Conservation (phyloP, 73 alveolate species). For the Paramecium pentaurelia region DNA sequence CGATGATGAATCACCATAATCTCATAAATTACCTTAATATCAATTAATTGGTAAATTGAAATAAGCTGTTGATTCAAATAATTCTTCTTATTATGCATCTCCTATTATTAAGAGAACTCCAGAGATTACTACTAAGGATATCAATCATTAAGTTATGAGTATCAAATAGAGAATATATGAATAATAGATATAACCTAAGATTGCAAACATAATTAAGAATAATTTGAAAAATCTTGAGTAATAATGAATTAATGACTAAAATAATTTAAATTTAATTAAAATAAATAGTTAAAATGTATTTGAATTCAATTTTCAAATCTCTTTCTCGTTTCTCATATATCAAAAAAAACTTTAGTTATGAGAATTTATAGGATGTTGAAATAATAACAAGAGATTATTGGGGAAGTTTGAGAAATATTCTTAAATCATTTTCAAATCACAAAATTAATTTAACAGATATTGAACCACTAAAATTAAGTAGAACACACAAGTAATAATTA, state of each 20-base stretch:
- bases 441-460: background rate
- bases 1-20: constrained; percentile 22
- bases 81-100: constrained; percentile 5
- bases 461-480: background rate
- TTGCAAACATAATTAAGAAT: background rate
- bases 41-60: background rate
- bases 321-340: background rate
- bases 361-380: background rate
- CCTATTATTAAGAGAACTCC: background rate
- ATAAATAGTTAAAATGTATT: background rate
- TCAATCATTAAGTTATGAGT: background rate
- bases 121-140: background rate
- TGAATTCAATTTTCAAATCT: background rate
- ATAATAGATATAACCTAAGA: background rate
- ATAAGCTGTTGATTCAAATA: constrained; percentile 5
- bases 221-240: background rate
- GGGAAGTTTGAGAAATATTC: background rate
- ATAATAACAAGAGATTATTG: constrained; percentile 1
- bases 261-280: background rate
- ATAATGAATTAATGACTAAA: background rate
- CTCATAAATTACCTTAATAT: background rate
- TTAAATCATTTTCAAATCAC: background rate
- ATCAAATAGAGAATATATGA: background rate
- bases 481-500: background rate
- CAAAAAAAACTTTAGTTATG: background rate